Evolutionary conservation across 129 eudicot species (phyloP), one percentile per base, ranked within the genome.

Genomic region (Daucus carota): DNA sequence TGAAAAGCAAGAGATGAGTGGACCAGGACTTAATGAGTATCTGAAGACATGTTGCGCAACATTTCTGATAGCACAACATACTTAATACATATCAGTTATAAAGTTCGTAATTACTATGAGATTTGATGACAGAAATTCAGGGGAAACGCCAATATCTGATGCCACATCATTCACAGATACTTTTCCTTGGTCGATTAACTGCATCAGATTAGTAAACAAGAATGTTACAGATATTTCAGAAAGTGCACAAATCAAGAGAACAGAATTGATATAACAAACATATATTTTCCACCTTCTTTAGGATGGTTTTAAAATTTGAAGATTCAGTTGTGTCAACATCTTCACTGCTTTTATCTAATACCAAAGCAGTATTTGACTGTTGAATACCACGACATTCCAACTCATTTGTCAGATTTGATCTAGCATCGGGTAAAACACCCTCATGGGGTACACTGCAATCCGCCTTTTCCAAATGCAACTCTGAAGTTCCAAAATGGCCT

Each of bases 161-260:
- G 96, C 97, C 77, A 94, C 83, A 70, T 91, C 96, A 69, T 83
- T 81, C 84, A 87, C 73, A 73, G 77, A 80, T 57, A 94, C 86
- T 82, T 89, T 89, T 67, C 92, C 93, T 50, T 84, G 83, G 73
- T 89, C 97, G 43, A 86, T 77, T 74, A 94, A 80, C 97, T 89
- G 40, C 41, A 78, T 73, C 75, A n/a, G 70, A 42, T 74, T 65
- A 63, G 60, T 9, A 67, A 47, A 71, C 50, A 74, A 44, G 15
- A 50, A 7, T 59, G 32, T 36, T 74, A 70, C 60, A 18, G 17
- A 59, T 38, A 67, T 13, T 28, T 63, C 28, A 32, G 16, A 3
- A 31, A 24, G 42, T 24, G n/a, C 15, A 52, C 1, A 15, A 6
- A 22, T 52, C 60, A 15, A 40, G 11, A 75, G 17, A 67, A 31